phyloP scores from a whole-genome alignment of 139 green algal species.

The Haematococcus sp. region DNA sequence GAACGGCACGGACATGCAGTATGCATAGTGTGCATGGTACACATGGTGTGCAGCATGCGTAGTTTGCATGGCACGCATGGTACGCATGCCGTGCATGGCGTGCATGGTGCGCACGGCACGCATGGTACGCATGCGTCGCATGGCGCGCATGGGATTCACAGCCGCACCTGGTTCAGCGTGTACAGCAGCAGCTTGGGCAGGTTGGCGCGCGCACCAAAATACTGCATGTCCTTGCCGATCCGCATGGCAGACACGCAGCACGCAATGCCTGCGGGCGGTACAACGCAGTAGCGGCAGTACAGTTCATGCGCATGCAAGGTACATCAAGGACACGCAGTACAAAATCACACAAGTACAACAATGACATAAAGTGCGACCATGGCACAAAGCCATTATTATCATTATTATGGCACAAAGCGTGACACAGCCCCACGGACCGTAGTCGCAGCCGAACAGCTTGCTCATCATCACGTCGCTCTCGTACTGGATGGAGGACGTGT shows the following conservation, averaged over 20 bases:
- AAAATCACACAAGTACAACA: neutral
- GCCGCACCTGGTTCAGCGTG: conserved; percentile 47
- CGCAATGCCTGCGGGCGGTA: conserved; percentile 42
- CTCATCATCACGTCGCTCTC: conserved; percentile 68
- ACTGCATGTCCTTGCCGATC: conserved; percentile 76
- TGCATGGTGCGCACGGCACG: no score
- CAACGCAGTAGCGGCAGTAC: no score
- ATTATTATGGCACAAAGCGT: neutral
- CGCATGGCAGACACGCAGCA: conserved; percentile 79
- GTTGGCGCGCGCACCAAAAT: conserved; percentile 71
- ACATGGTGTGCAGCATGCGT: no score
- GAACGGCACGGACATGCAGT: no score
- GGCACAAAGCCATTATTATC: neutral
- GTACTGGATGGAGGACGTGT: conserved; percentile 72
- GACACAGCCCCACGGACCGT: conserved; percentile 12
- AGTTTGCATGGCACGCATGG: no score
- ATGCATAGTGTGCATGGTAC: no score
- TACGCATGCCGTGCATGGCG: no score
- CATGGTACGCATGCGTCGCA: no score
- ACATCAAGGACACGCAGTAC: no score
- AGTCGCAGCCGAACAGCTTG: conserved; percentile 63
- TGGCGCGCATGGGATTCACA: neutral
- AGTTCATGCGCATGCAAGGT: no score
- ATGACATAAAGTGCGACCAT: neutral
- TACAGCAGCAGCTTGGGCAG: conserved; percentile 77